Evolutionary conservation across 345 rosid genomes (phyloP).

Genomic region (Trapa incisa): DNA sequence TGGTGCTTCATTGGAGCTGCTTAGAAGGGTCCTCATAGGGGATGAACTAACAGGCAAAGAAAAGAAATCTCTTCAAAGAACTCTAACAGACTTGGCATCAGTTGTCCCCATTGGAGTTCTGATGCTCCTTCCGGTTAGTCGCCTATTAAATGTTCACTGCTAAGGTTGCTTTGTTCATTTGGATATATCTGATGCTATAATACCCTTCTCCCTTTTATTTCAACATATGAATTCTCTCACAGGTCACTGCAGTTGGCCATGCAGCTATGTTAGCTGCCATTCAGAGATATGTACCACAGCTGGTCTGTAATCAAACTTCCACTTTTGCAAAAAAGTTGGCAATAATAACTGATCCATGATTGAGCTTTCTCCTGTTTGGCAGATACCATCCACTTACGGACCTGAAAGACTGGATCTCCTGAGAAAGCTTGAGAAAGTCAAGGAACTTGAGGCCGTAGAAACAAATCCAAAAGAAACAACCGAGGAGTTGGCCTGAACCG

Average conservation of each 20-base stretch:
- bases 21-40: conserved; percentile 59
- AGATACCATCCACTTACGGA: conserved; percentile 96
- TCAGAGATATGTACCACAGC: conserved; percentile 75
- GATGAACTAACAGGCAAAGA: conserved; percentile 86
- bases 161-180: not conserved
- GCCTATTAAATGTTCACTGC: not conserved
- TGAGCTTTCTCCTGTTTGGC: conserved; percentile 10
- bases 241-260: conserved; percentile 97
- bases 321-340: not conserved
- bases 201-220: not conserved
- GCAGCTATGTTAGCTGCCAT: conserved; percentile 96
- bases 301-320: conserved; percentile 30
- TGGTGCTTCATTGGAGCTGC: conserved; percentile 69
- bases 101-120: conserved; percentile 83
- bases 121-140: conserved; percentile 94
- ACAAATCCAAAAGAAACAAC: too few species aligned
- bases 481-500: too few species aligned
- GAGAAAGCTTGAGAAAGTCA: conserved; percentile 86
- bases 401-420: conserved; percentile 76
- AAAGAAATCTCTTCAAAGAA: conserved; percentile 66
- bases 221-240: conserved; percentile 7
- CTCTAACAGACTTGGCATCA: conserved; percentile 82
- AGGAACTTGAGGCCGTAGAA: conserved; percentile 6
- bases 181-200: not conserved
- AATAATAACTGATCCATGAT: not conserved